A percentile compares a stretch with the other conserved stretches of the same genome.
phyloP scores from a whole-genome alignment of 192 early-diverging fungal species.

The Backusella mclennaniae region DNA sequence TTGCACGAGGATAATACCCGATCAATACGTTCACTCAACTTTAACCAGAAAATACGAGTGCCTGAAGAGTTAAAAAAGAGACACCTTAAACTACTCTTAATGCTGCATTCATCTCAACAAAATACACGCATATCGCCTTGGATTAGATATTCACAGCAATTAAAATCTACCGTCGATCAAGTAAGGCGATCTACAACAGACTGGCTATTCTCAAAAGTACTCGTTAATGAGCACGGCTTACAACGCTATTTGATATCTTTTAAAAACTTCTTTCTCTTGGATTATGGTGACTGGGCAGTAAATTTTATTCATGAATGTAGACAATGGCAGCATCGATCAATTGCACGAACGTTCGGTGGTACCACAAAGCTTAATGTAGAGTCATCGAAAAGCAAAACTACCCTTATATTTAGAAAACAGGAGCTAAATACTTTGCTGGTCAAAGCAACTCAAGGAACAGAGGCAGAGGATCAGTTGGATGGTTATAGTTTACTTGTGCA shows the following conservation, averaged over 20 bases:
- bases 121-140: background rate
- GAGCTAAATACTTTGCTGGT: conserved; percentile 42
- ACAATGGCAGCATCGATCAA: conserved; percentile 18
- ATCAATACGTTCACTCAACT: background rate
- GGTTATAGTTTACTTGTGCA: conserved; percentile 15
- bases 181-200: conserved; percentile 56
- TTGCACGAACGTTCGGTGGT: background rate
- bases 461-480: conserved; percentile 34
- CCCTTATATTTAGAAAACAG: conserved; percentile 31
- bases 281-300: conserved; percentile 59
- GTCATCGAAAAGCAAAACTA: conserved; percentile 1
- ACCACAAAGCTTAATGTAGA: background rate
- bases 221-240: conserved; percentile 60
- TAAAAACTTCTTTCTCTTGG: conserved; percentile 58
- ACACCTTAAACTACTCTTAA: conserved; percentile 22
- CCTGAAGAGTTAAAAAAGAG: conserved; percentile 21
- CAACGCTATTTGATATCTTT: conserved; percentile 54
- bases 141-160: conserved; percentile 30
- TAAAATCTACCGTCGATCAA: conserved; percentile 42
- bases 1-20: background rate
- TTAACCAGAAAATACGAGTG: conserved; percentile 10
- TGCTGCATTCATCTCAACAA: conserved; percentile 6
- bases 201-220: conserved; percentile 65
- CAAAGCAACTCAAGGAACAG: conserved; percentile 34
- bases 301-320: conserved; percentile 56